Evolutionary conservation across 2,329 filamentous ascomycete genomes (phyloP).

Genomic region (Calonectria ilicicola): DNA sequence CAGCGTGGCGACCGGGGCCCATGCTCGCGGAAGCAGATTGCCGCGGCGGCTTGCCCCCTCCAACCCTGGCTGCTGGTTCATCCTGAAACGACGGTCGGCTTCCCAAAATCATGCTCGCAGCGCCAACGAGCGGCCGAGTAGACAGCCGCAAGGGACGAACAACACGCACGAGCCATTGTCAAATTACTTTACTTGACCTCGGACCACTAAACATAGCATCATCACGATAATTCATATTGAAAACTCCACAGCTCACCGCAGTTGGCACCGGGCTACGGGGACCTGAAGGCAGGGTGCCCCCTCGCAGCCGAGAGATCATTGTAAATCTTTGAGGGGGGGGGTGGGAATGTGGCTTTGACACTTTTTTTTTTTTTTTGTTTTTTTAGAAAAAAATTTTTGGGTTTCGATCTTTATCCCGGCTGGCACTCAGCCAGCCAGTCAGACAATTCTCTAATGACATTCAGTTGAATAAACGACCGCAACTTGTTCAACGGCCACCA

Average conservation of each 20-base stretch:
- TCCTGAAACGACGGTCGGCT: slow-evolving; percentile 32
- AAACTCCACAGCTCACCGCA: slow-evolving; percentile 10
- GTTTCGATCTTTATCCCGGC: background rate
- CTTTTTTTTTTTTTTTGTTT: background rate
- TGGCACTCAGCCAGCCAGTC: too few species aligned
- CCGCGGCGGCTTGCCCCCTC: slow-evolving; percentile 19
- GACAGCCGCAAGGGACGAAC: slow-evolving; percentile 26
- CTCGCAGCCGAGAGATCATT: background rate
- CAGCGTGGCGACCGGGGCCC: slow-evolving; percentile 16
- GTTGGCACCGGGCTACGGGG: background rate
- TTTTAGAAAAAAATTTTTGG: too few species aligned
- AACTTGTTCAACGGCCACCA: background rate
- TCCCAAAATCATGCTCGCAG: slow-evolving; percentile 24
- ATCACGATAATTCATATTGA: slow-evolving; percentile 17
- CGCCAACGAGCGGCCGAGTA: background rate
- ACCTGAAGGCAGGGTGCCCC: slow-evolving; percentile 6
- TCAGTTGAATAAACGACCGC: background rate
- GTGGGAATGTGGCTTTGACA: background rate
- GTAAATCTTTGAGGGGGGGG: background rate
- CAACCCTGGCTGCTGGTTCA: slow-evolving; percentile 24
- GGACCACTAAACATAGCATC: slow-evolving; percentile 33
- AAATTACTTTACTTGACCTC: slow-evolving; percentile 17
- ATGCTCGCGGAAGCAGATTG: slow-evolving; percentile 28
- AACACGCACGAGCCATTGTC: slow-evolving; percentile 35
- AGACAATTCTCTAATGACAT: background rate